Percentiles rank a stretch among this genome's conserved stretches.
These are phyloP conservation scores for Zoysia pacifica DNA, from an alignment of 176 grass and related monocot genomes.

Conservation along the genomic window DNA sequence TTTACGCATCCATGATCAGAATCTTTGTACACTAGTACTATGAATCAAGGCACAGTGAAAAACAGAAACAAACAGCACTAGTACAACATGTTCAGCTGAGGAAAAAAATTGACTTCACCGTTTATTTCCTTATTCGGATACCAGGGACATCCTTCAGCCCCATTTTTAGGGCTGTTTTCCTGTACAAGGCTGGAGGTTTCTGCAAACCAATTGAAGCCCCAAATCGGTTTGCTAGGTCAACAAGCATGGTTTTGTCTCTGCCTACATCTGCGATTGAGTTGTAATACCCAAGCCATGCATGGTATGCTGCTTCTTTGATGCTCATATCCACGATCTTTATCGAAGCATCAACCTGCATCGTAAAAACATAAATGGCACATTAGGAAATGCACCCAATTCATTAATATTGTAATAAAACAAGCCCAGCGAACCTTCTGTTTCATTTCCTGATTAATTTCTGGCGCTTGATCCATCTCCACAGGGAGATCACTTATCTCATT, in stretches of 20 bases:
- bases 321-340: slow-evolving; percentile 76
- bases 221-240: slow-evolving; percentile 75
- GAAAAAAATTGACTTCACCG: neutral
- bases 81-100: neutral
- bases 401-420: neutral
- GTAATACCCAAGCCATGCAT: slow-evolving; percentile 89
- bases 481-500: slow-evolving; percentile 82
- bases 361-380: slow-evolving; percentile 13
- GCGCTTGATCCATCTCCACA: slow-evolving; percentile 54
- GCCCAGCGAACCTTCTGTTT: slow-evolving; percentile 66
- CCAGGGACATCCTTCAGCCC: slow-evolving; percentile 84
- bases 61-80: neutral
- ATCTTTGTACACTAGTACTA: neutral
- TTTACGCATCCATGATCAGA: neutral
- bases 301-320: slow-evolving; percentile 91
- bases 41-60: neutral
- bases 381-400: neutral
- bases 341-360: slow-evolving; percentile 71
- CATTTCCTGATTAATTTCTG: slow-evolving; percentile 58
- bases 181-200: slow-evolving; percentile 67
- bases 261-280: slow-evolving; percentile 71
- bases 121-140: slow-evolving; percentile 78
- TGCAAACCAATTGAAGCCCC: slow-evolving; percentile 69
- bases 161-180: slow-evolving; percentile 89
- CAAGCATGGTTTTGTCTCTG: slow-evolving; percentile 74